Conservation (phyloP, 345 rosid genomes). For the Raphanus raphanistrum region DNA sequence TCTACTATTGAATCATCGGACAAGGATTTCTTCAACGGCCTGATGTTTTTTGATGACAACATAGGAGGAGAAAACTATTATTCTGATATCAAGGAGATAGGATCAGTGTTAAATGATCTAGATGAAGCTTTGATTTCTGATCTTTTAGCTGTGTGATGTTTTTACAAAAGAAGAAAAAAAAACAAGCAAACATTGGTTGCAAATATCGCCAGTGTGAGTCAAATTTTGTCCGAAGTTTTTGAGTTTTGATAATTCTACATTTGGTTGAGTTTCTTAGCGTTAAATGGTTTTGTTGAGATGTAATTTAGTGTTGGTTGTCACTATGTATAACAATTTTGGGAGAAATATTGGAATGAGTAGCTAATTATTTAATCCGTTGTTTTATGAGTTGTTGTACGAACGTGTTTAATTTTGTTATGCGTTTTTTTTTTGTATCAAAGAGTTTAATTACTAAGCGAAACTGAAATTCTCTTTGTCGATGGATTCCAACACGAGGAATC, state of each 20-base stretch:
- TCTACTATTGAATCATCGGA: constrained; percentile 32
- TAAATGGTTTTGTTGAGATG: constrained; percentile 19
- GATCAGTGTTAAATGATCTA: constrained; percentile 57
- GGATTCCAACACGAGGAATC: constrained; percentile 41
- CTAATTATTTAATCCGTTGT: neutral
- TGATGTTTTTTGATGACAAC: constrained; percentile 42
- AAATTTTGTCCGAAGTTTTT: constrained; percentile 31
- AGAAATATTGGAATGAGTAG: neutral
- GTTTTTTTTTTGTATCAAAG: neutral
- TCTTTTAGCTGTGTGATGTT: constrained; percentile 50
- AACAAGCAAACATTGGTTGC: constrained; percentile 17
- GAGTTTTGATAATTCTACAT: neutral
- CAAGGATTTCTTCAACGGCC: constrained; percentile 39
- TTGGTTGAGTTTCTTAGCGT: neutral
- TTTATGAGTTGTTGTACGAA: constrained; percentile 14
- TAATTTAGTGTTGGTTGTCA: constrained; percentile 29
- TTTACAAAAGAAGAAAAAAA: neutral
- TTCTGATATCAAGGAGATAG: constrained; percentile 44
- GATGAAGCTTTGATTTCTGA: constrained; percentile 66
- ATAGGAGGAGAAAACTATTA: constrained; percentile 16
- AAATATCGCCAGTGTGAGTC: constrained; percentile 18
- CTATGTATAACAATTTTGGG: neutral
- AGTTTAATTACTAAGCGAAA: constrained; percentile 8
- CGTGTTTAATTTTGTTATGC: neutral
- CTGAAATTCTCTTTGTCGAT: constrained; percentile 50